Base-by-base conservation (phyloP, 2,329 filamentous ascomycete genomes). In the Drechmeria coniospora region DNA sequence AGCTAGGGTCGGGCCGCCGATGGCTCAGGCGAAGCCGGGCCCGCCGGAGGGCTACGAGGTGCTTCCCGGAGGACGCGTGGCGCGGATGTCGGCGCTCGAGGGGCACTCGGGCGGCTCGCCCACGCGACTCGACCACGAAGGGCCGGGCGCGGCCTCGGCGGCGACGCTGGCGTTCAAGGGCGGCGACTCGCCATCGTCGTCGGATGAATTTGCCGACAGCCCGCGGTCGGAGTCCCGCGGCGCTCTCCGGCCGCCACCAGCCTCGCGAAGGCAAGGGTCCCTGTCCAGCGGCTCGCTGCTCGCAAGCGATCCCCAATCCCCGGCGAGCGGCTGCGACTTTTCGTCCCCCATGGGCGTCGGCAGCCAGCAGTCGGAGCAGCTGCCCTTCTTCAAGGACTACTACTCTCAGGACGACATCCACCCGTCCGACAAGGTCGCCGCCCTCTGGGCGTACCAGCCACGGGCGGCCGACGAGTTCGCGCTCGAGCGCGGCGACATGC, bases 331-430 rank as follows among this genome's bases (percentile, higher is more conserved):
- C 15, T 74, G 65, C 25, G 77, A 75, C 28, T 76, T 81, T 53
- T 93, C 86, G 3, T 94, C 86, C 4, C 83, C 83, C 0, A 79
- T 79, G 43, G 84, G 78, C 15, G 57, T 87, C 35, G 71, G 75
- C 15, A 93, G 84, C 43, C 83, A 87, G 33, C 84, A 94, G 49
- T 95, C 87, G 1, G 90, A 98, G 54, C 90, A 95, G 51, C 60
- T 98, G 29, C 77, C 81, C 4, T 93, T 84, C 47, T 98, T 98
- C 71, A 93, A 93, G 49, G 90, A 98, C 52, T 98, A 98, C 54
- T 98, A 98, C 49, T 95, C 87, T 2, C 78, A 87, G 42, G 90
- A 95, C 43, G 86, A 95, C 43, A 93, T 98, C 32, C 82, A 87
- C 43, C 80, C 87, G 0, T 79, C 81, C 31, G 86, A 95, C 44